Evolutionary conservation across 2,329 filamentous ascomycete genomes (phyloP), one percentile per base, ranked within the genome.

Genomic region (Penicillium rolfsii): DNA sequence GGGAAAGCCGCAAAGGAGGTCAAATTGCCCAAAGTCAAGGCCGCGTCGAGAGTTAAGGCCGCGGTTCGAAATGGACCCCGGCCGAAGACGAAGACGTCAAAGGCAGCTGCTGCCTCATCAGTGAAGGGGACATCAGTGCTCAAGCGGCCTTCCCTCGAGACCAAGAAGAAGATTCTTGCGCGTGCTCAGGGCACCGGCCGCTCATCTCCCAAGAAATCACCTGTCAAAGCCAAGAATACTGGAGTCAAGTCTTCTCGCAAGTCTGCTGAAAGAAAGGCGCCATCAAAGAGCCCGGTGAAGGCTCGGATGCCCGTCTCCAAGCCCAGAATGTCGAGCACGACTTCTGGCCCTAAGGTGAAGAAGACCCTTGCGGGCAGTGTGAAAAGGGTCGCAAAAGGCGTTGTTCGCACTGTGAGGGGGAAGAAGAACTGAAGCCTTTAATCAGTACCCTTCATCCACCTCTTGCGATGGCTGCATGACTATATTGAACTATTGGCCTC

Each of bases 1-100:
- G 50, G 56, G 16, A 64, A 63, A 7, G 50, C 63, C 16, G 68
- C 66, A 48, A 67, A 65, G 40, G 65, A 63, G 9, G 66, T 74
- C 19, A 74, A 70, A 41, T 56, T 74, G 24, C 73, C 73, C 12
- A 68, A 65, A 8, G 69, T 75, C 40, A 73, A 70, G 50, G 41
- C 67, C 7, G 72, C 70, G 52, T 61, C 70, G 19, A 72, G 73
- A 54, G 66, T 71, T 19, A 71, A 71, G 57, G 63, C 70, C 6
- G 59, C 70, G 36, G 64, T 67, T 16, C 65, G 62, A 38, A 55
- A 60, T 36, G 40, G 61, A 4, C 55, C 49, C 30, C 58, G 52
- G 1, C 16, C 36, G 41, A 64, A 63, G 46, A 64, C 63, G 45
- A 22, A 38, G 50, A 22, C 60, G 55, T 54, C 61, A 45, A 60